phyloP scores from a whole-genome alignment of 2,329 filamentous ascomycete species.

The Acarospora socialis region DNA sequence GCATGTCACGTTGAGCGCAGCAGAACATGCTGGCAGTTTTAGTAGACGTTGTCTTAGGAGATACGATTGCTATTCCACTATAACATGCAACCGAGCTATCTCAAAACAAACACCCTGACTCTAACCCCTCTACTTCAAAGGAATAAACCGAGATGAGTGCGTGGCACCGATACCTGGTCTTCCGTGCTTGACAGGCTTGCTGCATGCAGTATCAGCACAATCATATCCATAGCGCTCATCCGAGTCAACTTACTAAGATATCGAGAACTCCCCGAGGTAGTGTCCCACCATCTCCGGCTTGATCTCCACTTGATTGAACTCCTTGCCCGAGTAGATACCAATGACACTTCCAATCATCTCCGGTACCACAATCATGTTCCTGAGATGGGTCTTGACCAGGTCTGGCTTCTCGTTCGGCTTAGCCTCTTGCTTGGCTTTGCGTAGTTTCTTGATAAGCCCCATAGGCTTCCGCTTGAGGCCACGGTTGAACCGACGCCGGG shows the following conservation, averaged over 20 bases:
- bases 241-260: constrained; percentile 75
- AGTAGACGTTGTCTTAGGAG: too few species aligned
- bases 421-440: constrained; percentile 97
- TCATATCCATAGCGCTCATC: neutral
- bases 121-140: constrained; percentile 95
- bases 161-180: constrained; percentile 99
- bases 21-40: too few species aligned
- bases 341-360: constrained; percentile 99
- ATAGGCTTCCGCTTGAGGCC: constrained; percentile 99
- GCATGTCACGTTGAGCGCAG: too few species aligned
- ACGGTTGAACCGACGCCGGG: constrained; percentile 97
- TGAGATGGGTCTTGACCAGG: constrained; percentile 14
- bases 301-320: constrained; percentile 99
- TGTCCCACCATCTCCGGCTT: constrained; percentile 99
- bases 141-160: constrained; percentile 99
- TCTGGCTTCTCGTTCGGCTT: constrained; percentile 55
- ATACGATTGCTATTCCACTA: too few species aligned
- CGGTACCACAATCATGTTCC: constrained; percentile 78
- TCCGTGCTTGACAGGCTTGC: constrained; percentile 99
- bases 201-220: constrained; percentile 25
- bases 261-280: constrained; percentile 98
- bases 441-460: constrained; percentile 99
- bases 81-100: too few species aligned
- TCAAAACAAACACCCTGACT: too few species aligned
- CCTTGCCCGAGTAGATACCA: constrained; percentile 99